Base-by-base conservation (phyloP, 306 rosid genomes). In the Vigna radiata region DNA sequence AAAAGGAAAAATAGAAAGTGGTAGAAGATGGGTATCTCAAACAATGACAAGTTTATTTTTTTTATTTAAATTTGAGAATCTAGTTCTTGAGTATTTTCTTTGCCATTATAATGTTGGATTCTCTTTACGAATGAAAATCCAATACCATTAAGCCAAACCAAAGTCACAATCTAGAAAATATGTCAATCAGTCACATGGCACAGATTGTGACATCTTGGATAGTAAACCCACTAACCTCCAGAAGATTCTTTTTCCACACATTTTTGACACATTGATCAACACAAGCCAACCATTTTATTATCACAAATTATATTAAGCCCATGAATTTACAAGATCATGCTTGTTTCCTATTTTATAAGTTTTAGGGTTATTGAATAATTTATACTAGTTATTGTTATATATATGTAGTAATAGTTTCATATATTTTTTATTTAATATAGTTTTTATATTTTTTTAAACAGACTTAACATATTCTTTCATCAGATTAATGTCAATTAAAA, bases 131-230 rank as follows among this genome's bases (percentile, higher is more conserved):
- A 75, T 69, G 71, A 80, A 79, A 82, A 70, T 77, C 62, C 53
- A 77, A 72, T 76, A 33, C 71, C 41, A 55, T 72, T 23, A 44
- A 80, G 72, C 81, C 75, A 82, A 72, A 46, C 71, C 15, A 56
- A 72, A 44, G 71, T 54, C 70, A 37, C 41, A 73, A 70, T 75
- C 37, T 12, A 54, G 18, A 65, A 75, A 72, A 71, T 54, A 39
- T 70, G 75, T 68, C 80, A 84, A 86, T 79, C 60, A 70, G 50
- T 66, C 85, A 84, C 85, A 31, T 79, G 84, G 67, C 60, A 23
- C 12, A 46, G 87, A 86, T 58, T 63, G 80, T 50, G 89, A 85
- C 87, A 68, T 74, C 41, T 78, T 62, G 64, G 73, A 66, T 70
- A 27, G 76, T 62, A 70, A 81, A 48, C 72, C 83, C 81, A 79